phyloP scores from a whole-genome alignment of 1,139 yeast genomes.

The Lodderomyces elongisporus region DNA sequence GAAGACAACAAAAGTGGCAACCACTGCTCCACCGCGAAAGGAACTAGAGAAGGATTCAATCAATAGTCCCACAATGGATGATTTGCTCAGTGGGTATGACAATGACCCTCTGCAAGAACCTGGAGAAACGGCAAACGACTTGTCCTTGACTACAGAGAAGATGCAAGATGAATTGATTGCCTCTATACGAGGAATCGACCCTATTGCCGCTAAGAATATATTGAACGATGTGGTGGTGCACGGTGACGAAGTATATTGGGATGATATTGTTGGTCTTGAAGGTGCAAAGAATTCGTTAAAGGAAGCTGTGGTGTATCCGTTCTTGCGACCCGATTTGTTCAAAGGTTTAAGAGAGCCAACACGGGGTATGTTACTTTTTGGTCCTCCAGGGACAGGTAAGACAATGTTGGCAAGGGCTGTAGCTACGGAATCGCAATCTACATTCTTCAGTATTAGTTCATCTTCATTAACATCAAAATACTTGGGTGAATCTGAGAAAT shows the following conservation, averaged over 20 bases:
- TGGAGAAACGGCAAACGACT: slow-evolving; percentile 7
- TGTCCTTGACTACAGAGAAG: slow-evolving; percentile 43
- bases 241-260: slow-evolving; percentile 97
- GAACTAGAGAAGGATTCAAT: slow-evolving; percentile 8
- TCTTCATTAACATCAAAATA: slow-evolving; percentile 89
- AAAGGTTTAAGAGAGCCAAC: slow-evolving; percentile 93
- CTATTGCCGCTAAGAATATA: slow-evolving; percentile 53
- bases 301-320: slow-evolving; percentile 96
- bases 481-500: slow-evolving; percentile 90
- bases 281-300: slow-evolving; percentile 84
- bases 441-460: slow-evolving; percentile 89
- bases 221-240: slow-evolving; percentile 86
- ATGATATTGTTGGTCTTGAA: slow-evolving; percentile 91
- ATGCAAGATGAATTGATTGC: slow-evolving; percentile 56
- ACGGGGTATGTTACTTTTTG: slow-evolving; percentile 90
- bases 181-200: slow-evolving; percentile 40
- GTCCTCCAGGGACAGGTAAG: slow-evolving; percentile 98
- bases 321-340: slow-evolving; percentile 87
- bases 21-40: slow-evolving; percentile 6
- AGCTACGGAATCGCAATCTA: slow-evolving; percentile 92
- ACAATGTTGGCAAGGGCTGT: slow-evolving; percentile 98
- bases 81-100: slow-evolving; percentile 22
- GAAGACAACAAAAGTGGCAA: no score
- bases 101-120: slow-evolving; percentile 14
- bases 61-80: slow-evolving; percentile 24